These are phyloP conservation scores for Euphrasia arctica DNA, from an alignment of 305 asterid species.

Conservation along the genomic window DNA sequence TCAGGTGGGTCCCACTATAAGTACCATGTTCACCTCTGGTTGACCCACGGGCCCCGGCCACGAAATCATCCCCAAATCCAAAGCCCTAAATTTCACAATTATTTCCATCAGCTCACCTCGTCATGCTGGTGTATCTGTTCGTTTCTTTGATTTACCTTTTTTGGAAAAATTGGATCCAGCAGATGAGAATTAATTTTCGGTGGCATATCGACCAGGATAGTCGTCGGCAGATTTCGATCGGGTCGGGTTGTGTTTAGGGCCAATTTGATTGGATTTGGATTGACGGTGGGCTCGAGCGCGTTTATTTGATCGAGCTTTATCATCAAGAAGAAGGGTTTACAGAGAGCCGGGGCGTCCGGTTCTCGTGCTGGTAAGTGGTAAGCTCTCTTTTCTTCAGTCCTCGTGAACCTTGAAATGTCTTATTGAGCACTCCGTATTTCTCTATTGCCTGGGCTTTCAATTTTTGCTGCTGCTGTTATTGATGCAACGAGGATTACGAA, in stretches of 20 bases:
- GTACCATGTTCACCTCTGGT: neutral
- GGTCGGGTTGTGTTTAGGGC: conserved; percentile 47
- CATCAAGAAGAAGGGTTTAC: conserved; percentile 33
- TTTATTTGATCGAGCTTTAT: conserved; percentile 83
- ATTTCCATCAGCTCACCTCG: neutral
- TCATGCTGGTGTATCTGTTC: too few species aligned
- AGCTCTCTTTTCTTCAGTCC: neutral
- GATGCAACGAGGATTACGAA: too few species aligned
- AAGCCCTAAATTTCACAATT: conserved; percentile 17
- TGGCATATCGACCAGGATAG: neutral
- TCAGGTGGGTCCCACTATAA: too few species aligned
- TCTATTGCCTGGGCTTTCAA: neutral
- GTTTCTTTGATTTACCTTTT: too few species aligned
- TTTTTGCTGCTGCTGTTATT: neutral
- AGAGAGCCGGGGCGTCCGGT: conserved; percentile 59
- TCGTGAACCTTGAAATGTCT: neutral
- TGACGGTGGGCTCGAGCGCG: conserved; percentile 71
- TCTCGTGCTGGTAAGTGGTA: conserved; percentile 64
- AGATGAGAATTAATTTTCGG: conserved; percentile 35
- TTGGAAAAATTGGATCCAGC: conserved; percentile 10
- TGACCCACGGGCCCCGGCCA: neutral
- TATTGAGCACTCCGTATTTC: neutral
- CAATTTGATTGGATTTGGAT: conserved; percentile 51
- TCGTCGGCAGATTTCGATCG: conserved; percentile 24
- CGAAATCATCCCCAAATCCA: conserved; percentile 18